Base-by-base conservation (phyloP, 768 basidiomycete species). In the Trametes punicea region DNA sequence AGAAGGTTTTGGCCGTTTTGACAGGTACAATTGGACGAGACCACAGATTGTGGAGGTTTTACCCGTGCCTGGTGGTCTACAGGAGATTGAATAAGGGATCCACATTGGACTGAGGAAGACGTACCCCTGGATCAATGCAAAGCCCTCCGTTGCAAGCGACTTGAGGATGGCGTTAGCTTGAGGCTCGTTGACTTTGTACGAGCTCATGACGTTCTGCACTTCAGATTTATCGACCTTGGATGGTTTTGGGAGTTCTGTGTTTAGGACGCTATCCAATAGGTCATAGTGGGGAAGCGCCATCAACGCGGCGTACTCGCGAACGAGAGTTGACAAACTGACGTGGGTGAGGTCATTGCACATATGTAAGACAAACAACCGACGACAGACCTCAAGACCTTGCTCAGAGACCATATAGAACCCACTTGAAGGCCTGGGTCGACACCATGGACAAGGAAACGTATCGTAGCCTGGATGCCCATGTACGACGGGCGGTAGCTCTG, bases 31-130 rank as follows among this genome's bases (percentile, higher is more conserved):
- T 38, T 90, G 85, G 6, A 97, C 88, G n/a, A 99, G 77, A 20
- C 92, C 93, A 63, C 93, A 93, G 59, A 99, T 98, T 1, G 97
- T 99, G 20, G 92, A 96, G 8, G 97, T 99, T 74, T 99, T 99
- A 11, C 97, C 97, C 0, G 97, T 99, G 51, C 97, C 97, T 1
- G 97, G 97, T 31, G 97, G 97, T 21, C 96, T 95, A 60, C 41
- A 25, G 16, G 27, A 54, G 36, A 29, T 13, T 51, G 2, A 60
- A 34, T 21, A 39, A 41, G 11, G 7, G 25, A 16, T 4, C 15
- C 6, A 23, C 15, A 26, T 29, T 9, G 5, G 8, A 20, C 5
- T 15, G 46, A 52, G 9, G 41, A 53, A 5, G 8, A 61, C 60
- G 25, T 66, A 95, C 96, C 97, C 97, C 80, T 99, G 97, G 52